Conservation (phyloP, 2,329 filamentous ascomycete species). For the Cadophora sp. region DNA sequence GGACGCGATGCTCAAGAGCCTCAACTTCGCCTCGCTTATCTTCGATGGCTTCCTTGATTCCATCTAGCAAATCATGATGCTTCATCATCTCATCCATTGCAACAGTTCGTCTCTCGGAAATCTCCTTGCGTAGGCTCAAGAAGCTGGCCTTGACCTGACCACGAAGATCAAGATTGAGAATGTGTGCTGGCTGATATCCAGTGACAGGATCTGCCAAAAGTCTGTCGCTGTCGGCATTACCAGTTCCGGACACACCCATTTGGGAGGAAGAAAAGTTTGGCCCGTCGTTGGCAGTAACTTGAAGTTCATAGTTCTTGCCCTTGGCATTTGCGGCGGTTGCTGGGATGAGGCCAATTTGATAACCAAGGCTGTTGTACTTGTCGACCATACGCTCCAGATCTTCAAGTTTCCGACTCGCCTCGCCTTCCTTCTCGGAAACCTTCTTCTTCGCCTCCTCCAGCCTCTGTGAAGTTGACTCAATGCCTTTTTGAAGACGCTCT, state of each 20-base stretch:
- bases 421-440: constrained; percentile 85
- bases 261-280: constrained; percentile 77
- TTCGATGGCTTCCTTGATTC: constrained; percentile 95
- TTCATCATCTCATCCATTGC: constrained; percentile 93
- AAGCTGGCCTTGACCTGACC: constrained; percentile 83
- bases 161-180: constrained; percentile 87
- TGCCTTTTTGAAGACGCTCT: constrained; percentile 87
- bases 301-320: constrained; percentile 83
- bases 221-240: constrained; percentile 67
- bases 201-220: constrained; percentile 81
- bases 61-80: constrained; percentile 90
- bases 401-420: constrained; percentile 84
- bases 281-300: constrained; percentile 78
- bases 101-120: constrained; percentile 84
- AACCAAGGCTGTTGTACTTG: constrained; percentile 91
- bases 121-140: constrained; percentile 80
- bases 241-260: constrained; percentile 47
- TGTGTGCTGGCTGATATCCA: constrained; percentile 88
- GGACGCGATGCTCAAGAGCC: constrained; percentile 84
- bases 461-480: constrained; percentile 76
- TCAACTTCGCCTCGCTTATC: constrained; percentile 95
- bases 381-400: constrained; percentile 91
- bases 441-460: constrained; percentile 86
- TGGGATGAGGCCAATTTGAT: constrained; percentile 91
- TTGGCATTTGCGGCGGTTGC: constrained; percentile 84